phyloP scores from a whole-genome alignment of 1,284 basidiomycete species.

The Coriolopsis trogii region DNA sequence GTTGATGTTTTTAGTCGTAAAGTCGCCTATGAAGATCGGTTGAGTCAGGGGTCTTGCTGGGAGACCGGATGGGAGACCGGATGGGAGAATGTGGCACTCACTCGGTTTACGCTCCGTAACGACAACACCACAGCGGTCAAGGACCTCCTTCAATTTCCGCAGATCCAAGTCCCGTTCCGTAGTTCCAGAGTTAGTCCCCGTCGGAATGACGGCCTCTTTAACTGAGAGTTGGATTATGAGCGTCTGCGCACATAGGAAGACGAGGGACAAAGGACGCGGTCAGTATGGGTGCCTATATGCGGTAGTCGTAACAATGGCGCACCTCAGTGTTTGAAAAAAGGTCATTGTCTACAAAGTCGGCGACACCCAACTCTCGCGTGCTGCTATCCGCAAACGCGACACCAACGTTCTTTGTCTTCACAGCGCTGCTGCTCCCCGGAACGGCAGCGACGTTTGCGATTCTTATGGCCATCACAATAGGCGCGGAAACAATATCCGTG shows the following conservation, averaged over 20 bases:
- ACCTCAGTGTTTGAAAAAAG: slow-evolving; percentile 96
- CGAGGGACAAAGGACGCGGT: not conserved
- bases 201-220: slow-evolving; percentile 86
- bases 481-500: slow-evolving; percentile 82
- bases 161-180: slow-evolving; percentile 87
- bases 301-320: slow-evolving; percentile 12
- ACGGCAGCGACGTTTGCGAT: slow-evolving; percentile 59
- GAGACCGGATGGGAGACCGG: no score
- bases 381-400: slow-evolving; percentile 83
- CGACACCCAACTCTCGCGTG: slow-evolving; percentile 70
- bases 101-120: slow-evolving; percentile 88
- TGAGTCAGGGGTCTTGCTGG: not conserved
- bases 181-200: slow-evolving; percentile 66
- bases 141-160: slow-evolving; percentile 79
- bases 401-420: slow-evolving; percentile 64
- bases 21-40: slow-evolving; percentile 65
- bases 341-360: slow-evolving; percentile 95
- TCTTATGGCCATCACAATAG: slow-evolving; percentile 91
- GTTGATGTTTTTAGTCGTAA: slow-evolving; percentile 78
- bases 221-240: slow-evolving; percentile 95
- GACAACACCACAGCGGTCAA: slow-evolving; percentile 92
- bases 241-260: slow-evolving; percentile 55
- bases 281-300: not conserved
- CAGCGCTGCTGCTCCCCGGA: slow-evolving; percentile 45
- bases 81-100: slow-evolving; percentile 43